Evolutionary conservation across 2,329 filamentous ascomycete genomes (phyloP).

Genomic region (Trichoderma sp.): DNA sequence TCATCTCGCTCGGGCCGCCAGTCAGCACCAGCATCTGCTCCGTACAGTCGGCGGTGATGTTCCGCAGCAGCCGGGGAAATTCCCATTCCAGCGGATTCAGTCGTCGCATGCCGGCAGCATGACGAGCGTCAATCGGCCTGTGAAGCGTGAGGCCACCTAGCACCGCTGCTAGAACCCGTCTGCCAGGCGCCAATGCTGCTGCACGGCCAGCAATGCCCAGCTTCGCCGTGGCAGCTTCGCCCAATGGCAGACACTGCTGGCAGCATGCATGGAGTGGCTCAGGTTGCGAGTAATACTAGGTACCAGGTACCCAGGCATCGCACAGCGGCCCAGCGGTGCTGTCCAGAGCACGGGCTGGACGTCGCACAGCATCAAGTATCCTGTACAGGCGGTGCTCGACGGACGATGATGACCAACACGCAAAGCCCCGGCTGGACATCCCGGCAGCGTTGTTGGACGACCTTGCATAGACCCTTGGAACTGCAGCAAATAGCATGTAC

Average conservation of each 20-base stretch:
- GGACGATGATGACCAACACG: conserved; percentile 16
- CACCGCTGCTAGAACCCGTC: not conserved
- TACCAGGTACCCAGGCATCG: not conserved
- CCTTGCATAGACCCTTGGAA: conserved; percentile 15
- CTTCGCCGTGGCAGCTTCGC: not conserved
- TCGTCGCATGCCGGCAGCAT: not conserved
- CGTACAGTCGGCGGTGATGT: not conserved
- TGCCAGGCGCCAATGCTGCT: not conserved
- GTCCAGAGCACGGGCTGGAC: not conserved
- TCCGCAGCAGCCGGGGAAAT: conserved; percentile 7
- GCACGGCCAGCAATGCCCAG: not conserved
- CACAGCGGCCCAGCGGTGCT: not conserved
- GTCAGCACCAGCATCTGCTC: not conserved
- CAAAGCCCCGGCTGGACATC: conserved; percentile 12
- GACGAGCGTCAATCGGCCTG: not conserved
- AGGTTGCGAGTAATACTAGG: not conserved
- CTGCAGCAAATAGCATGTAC: not conserved
- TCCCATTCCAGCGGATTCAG: not conserved
- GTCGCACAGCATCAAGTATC: not conserved
- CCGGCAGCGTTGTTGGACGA: conserved; percentile 17
- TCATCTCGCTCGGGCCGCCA: conserved; percentile 20
- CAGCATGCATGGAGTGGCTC: not conserved
- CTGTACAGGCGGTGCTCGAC: not conserved
- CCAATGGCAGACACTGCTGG: not conserved
- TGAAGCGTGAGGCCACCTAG: not conserved